These are phyloP conservation scores for Coffea canephora DNA, from an alignment of 257 asterid species.

Conservation along the genomic window DNA sequence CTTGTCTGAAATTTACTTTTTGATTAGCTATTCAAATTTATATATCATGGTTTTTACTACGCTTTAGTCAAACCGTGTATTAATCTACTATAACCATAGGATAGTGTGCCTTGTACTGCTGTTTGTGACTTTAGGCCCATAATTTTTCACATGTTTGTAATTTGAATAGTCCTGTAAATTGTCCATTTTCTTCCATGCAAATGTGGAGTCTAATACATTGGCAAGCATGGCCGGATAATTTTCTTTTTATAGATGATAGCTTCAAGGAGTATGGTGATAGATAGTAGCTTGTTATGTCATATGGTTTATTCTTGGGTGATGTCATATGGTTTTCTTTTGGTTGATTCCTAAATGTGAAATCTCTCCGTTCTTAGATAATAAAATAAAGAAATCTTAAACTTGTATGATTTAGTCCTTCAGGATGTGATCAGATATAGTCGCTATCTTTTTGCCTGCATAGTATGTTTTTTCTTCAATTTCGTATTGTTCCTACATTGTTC, in stretches of 20 bases:
- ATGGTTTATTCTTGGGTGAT: too few relatives aligned
- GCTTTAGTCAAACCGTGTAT: not conserved
- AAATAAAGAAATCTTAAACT: too few relatives aligned
- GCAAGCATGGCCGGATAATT: not conserved
- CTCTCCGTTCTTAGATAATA: not conserved
- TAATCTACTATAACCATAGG: too few relatives aligned
- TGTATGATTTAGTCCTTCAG: too few relatives aligned
- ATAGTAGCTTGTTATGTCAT: not conserved
- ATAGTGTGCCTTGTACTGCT: too few relatives aligned
- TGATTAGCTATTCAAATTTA: not conserved
- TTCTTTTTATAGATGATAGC: not conserved
- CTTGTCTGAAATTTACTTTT: not conserved
- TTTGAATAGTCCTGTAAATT: not conserved
- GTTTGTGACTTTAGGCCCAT: not conserved
- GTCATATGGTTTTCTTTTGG: not conserved
- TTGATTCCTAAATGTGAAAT: not conserved
- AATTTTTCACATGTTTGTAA: not conserved
- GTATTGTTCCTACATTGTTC: not conserved
- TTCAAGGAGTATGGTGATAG: not conserved
- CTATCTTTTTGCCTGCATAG: not conserved
- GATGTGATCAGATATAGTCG: not conserved
- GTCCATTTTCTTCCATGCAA: not conserved
- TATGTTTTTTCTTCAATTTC: constrained; percentile 1
- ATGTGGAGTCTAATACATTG: not conserved
- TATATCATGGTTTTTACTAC: not conserved